Base-by-base conservation (phyloP, 2,329 filamentous ascomycete species). In the Fusarium fujikuroi region DNA sequence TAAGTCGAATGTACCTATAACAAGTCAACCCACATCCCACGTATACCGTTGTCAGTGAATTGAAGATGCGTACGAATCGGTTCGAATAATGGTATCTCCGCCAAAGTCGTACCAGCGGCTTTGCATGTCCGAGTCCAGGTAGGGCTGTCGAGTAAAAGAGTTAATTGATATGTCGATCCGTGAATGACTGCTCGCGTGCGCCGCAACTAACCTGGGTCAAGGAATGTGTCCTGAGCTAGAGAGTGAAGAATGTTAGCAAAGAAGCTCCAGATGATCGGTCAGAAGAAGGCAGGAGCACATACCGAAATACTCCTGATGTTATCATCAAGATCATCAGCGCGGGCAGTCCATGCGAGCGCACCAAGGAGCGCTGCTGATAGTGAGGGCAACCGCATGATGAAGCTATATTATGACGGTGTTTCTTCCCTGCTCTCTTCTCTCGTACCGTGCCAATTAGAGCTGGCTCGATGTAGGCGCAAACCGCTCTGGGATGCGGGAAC, bases 71-170 rank as follows among this genome's bases (percentile, higher is more conserved):
- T 90, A 92, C 90, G 88, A 88, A 81, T 92, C 90, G 74, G 90
- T 91, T 77, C 90, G 87, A 78, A 98, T 89, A 78, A 99, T 92
- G 44, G 95, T 94, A 85, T 97, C 95, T 80, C 95, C 96, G 81
- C 96, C 96, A 89, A 97, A 99, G 85, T 99, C 96, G 85, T 95
- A 99, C 95, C 96, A 99, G 81, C 96, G 92, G 85, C 94, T 97
- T 85, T 97, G 93, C 92, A 98, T 95, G 83, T 98, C 96, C 69
- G 95, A 96, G 85, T 99, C 96, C 78, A 99, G 91, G 84, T 98
- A 99, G 71, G 96, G 96, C 93, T 98, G 80, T 73, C 74, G 62
- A 44, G 60, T 68, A 72, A 53, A 76, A 32, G 73, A 59, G 72
- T 79, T 75, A 75, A 70, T 64, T 50, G 66, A 65, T 58, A 21